Evolutionary conservation across 1,284 basidiomycete species (phyloP), one percentile per base, ranked within the genome.

Genomic region (Mycena sp.): DNA sequence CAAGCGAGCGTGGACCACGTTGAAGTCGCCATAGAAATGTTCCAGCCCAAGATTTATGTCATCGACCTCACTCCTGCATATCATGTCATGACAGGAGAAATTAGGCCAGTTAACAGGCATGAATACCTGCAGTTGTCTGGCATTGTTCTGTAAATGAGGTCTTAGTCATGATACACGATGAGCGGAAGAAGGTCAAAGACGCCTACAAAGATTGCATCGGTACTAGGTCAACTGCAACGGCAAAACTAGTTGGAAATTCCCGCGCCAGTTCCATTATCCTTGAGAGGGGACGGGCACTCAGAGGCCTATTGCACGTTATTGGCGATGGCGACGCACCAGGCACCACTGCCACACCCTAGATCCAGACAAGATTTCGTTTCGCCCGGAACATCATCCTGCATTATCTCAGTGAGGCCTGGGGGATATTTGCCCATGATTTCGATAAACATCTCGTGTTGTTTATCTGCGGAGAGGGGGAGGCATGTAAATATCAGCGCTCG

Each of bases 41-140:
- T 91, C 88, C 14, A 93, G 80, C 2, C 91, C 91, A 19, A 93
- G 85, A 76, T 93, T 93, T 71, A 93, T 87, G 74, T 93, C 91
- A 74, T 93, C 92, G 7, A 93, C 84, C 75, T 93, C 91, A 69
- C 87, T 90, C 78, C 91, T 91, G 70, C 32, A 70, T 35, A 62
- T 41, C 58, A 65, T 44, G 62, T 55, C 50, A 53, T 21, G 37
- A 51, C 23, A 43, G 32, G 50, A 58, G 12, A 53, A 26, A 63
- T 3, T 58, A 54, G 43, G 43, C 14, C n/a, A 29, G 32, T 52
- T 28, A 53, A n/a, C 26, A 51, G 50, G 59, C 48, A 49, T 7
- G 57, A 80, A 73, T 75, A 90, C 87, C 89, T 85, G 75, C 87
- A 85, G 73, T 92, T 92, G 29, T 78, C 77, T 44, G 90, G 91